phyloP scores from a whole-genome alignment of 169 alveolate species.

The Prorocentrum cordatum region DNA sequence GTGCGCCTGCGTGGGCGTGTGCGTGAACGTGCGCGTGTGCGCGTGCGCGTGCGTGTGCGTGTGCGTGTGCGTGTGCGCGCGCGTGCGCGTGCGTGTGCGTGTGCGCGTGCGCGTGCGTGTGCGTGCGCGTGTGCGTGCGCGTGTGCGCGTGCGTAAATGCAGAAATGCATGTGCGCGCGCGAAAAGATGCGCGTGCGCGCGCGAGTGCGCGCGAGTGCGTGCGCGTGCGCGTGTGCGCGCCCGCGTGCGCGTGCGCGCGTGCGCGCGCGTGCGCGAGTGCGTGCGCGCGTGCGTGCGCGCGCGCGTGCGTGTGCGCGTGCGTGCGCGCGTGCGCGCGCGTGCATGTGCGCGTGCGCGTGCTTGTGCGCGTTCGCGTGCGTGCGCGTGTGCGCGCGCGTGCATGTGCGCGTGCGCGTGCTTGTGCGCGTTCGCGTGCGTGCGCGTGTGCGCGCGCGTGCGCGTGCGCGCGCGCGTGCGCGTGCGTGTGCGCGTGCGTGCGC shows the following conservation, averaged over 20 bases:
- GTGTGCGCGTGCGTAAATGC: too few relatives aligned
- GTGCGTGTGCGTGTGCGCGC: not conserved
- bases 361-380: not conserved
- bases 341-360: not conserved
- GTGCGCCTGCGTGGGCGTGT: too few relatives aligned
- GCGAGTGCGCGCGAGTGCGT: too few relatives aligned
- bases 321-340: not conserved
- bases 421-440: not conserved
- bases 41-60: not conserved
- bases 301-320: not conserved
- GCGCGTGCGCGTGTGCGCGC: too few relatives aligned
- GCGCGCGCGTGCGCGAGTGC: too few relatives aligned
- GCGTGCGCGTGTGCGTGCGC: too few relatives aligned
- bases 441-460: not conserved
- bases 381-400: not conserved
- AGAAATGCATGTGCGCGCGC: too few relatives aligned
- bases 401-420: not conserved
- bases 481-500: not conserved
- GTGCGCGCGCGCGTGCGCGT: not conserved
- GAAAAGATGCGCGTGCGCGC: too few relatives aligned
- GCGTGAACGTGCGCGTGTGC: not conserved
- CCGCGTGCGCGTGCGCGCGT: too few relatives aligned
- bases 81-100: too few relatives aligned
- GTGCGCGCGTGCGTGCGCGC: not conserved
- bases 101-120: too few relatives aligned